These are phyloP conservation scores for Vitis hybrid DNA, from an alignment of 177 flowering plant genomes.

Conservation along the genomic window DNA sequence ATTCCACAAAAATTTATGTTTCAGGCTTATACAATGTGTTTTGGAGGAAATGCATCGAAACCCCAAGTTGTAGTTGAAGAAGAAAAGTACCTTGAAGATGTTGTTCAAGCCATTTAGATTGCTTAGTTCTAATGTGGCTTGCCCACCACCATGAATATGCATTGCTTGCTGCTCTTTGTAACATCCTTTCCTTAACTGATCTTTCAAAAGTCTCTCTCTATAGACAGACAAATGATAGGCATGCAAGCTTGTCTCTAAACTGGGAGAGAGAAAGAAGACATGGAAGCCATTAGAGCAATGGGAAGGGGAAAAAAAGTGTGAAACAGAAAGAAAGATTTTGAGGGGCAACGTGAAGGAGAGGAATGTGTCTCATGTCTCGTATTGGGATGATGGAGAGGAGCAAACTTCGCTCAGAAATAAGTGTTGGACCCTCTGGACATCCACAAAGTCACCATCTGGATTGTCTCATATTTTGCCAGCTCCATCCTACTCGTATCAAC, in stretches of 20 bases:
- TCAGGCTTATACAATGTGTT: not conserved
- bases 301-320: not conserved
- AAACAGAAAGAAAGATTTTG: not conserved
- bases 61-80: not conserved
- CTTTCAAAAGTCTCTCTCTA: not conserved
- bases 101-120: conserved; percentile 90
- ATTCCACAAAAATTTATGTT: too few relatives aligned
- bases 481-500: too few relatives aligned
- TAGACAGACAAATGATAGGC: not conserved
- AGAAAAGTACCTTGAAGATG: conserved; percentile 64
- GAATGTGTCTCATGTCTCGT: not conserved
- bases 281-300: conserved; percentile 7
- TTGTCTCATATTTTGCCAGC: too few relatives aligned
- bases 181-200: conserved; percentile 40
- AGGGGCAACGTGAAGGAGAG: conserved; percentile 4
- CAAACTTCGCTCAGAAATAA: conserved; percentile 18
- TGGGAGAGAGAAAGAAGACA: not conserved
- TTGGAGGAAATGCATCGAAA: too few relatives aligned
- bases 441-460: too few relatives aligned
- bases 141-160: conserved; percentile 98
- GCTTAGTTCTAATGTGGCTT: conserved; percentile 85
- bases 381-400: conserved; percentile 29
- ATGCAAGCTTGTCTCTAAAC: not conserved
- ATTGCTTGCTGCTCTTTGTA: conserved; percentile 92
- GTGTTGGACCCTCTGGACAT: conserved; percentile 2